Evolutionary conservation across 192 early-diverging fungal genomes (phyloP).

Genomic region (Linnemannia exigua): DNA sequence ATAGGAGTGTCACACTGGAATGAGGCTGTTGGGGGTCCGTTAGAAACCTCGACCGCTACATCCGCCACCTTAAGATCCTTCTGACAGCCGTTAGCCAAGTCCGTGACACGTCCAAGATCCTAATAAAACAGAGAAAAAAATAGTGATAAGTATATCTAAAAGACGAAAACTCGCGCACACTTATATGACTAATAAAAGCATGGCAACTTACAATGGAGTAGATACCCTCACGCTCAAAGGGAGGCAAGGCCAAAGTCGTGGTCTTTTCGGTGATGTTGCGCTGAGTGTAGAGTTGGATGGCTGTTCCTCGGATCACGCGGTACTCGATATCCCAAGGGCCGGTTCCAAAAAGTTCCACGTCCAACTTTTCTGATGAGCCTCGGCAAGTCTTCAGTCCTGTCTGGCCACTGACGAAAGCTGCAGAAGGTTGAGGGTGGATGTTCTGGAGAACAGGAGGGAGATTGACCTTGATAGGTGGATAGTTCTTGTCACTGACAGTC

Average conservation of each 20-base stretch:
- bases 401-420: slow-evolving; percentile 12
- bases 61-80: slow-evolving; percentile 44
- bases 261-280: slow-evolving; percentile 25
- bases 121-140: background rate
- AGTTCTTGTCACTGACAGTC: slow-evolving; percentile 52
- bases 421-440: slow-evolving; percentile 52
- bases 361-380: slow-evolving; percentile 24
- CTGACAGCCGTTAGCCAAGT: slow-evolving; percentile 40
- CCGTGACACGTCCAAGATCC: slow-evolving; percentile 47
- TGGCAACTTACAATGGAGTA: slow-evolving; percentile 33
- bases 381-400: slow-evolving; percentile 33
- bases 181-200: background rate
- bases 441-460: slow-evolving; percentile 43
- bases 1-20: slow-evolving; percentile 44
- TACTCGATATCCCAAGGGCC: slow-evolving; percentile 54
- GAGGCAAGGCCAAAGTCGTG: slow-evolving; percentile 27
- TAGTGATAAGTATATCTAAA: background rate
- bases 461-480: slow-evolving; percentile 21
- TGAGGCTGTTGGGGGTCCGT: slow-evolving; percentile 42
- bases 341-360: slow-evolving; percentile 37
- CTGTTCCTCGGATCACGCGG: slow-evolving; percentile 31
- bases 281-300: slow-evolving; percentile 24
- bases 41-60: slow-evolving; percentile 42
- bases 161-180: background rate
- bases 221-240: slow-evolving; percentile 41